Evolutionary conservation across 2,329 filamentous ascomycete genomes (phyloP).

Genomic region (Aspergillus pseudoglaucus): DNA sequence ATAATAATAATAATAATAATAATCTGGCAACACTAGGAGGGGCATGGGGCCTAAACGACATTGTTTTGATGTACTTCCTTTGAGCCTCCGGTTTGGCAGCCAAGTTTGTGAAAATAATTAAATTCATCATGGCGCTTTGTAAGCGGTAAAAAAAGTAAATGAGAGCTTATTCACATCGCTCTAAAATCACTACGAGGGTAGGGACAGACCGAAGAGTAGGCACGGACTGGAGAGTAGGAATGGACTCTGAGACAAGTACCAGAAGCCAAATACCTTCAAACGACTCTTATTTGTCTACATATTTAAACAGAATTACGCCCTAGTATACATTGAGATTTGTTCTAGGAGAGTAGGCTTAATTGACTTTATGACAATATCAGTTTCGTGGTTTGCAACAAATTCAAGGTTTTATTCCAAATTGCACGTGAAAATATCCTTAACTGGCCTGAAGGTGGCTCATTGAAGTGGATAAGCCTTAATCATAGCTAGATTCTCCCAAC

Average conservation of each 20-base stretch:
- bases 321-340: not conserved
- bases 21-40: too few species aligned
- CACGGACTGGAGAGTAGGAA: too few species aligned
- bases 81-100: too few species aligned
- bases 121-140: too few species aligned
- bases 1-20: too few species aligned
- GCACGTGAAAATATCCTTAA: not conserved
- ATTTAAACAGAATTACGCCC: not conserved
- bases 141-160: too few species aligned
- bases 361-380: not conserved
- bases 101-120: too few species aligned
- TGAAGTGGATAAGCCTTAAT: not conserved
- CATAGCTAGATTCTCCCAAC: not conserved
- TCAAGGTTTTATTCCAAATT: not conserved
- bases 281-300: not conserved
- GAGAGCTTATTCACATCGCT: too few species aligned
- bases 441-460: not conserved
- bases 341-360: not conserved
- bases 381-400: not conserved
- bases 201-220: too few species aligned
- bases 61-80: too few species aligned
- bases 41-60: too few species aligned
- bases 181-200: too few species aligned
- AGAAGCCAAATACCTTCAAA: not conserved
- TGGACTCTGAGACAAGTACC: not conserved